Evolutionary conservation across 192 early-diverging fungal species (phyloP), one percentile per base, ranked within the genome.

Genomic region (Coemansia nantahalensis): DNA sequence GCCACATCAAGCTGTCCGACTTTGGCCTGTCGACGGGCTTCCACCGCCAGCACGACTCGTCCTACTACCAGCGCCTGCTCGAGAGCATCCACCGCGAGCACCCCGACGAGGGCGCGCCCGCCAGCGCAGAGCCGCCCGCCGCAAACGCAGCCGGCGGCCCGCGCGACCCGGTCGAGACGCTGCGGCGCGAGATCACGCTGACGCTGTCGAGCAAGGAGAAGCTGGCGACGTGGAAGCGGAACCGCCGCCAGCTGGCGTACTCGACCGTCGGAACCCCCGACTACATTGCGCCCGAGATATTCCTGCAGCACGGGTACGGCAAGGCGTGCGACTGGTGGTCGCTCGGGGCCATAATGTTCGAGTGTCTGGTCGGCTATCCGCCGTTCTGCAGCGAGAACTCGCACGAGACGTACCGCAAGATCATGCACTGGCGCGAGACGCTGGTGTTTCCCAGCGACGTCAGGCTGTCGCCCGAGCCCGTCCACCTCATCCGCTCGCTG

Each of bases 321-420:
- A 87, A 92, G 63, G 92, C 95, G 46, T 98, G 96, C 67, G 97
- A 99, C 80, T 99, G 92, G 91, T 99, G 97, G 97, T 95, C 93
- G 8, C 65, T 99, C 22, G 97, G 97, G 22, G 93, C 94, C 6
- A 98, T 99, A 60, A 97, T 99, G 90, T 99, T 92, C 78, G 97
- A 99, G 65, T 97, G 96, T 57, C 77, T 99, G 56, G 87, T 92
- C 33, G 97, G 97, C 16, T 98, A 96, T 56, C 96, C 96, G 37
- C 95, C 97, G 6, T 99, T 99, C 65, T 95, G 93, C 67, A 88
- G 87, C 42, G 95, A 97, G 40, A 89, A 87, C 67, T 83, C 91
- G 22, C 91, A 95, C 50, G 97, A 97, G 50, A 98, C 95, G 0
- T 98, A 98, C 60, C 84, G 90, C 44, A 97, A 98, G 81, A 99